Evolutionary conservation across 2,329 filamentous ascomycete genomes (phyloP).

Genomic region (Zopfia rhizophila): DNA sequence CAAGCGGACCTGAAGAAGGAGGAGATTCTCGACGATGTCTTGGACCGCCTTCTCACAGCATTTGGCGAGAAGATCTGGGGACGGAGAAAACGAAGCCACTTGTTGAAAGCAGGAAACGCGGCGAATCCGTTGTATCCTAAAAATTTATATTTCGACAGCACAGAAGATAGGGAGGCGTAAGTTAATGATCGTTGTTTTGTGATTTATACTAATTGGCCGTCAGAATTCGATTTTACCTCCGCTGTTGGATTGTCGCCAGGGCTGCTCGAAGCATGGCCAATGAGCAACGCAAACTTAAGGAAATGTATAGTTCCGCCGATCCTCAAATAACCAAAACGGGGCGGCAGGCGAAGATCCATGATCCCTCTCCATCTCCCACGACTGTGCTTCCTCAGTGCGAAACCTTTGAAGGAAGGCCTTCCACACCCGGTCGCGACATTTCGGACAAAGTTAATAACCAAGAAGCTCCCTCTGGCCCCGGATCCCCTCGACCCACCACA

Average conservation of each 20-base stretch:
- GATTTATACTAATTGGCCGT: not conserved
- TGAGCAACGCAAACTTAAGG: too few relatives aligned
- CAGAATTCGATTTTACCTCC: conserved; percentile 5
- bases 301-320: too few relatives aligned
- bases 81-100: conserved; percentile 3
- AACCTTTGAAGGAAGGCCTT: too few relatives aligned
- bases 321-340: too few relatives aligned
- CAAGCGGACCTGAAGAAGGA: not conserved
- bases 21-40: not conserved
- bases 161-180: not conserved
- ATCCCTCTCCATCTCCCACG: too few relatives aligned
- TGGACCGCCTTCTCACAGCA: not conserved
- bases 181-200: not conserved
- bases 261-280: not conserved
- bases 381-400: too few relatives aligned
- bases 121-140: not conserved
- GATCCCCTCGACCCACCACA: too few relatives aligned
- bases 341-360: too few relatives aligned
- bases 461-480: too few relatives aligned
- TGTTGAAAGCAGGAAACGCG: not conserved
- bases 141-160: conserved; percentile 2
- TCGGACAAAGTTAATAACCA: too few relatives aligned
- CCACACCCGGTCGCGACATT: too few relatives aligned
- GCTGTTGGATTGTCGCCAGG: conserved; percentile 8
- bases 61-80: conserved; percentile 11